phyloP scores from a whole-genome alignment of 2,329 filamentous ascomycete genomes.

The Dryadomyces quercivorus region DNA sequence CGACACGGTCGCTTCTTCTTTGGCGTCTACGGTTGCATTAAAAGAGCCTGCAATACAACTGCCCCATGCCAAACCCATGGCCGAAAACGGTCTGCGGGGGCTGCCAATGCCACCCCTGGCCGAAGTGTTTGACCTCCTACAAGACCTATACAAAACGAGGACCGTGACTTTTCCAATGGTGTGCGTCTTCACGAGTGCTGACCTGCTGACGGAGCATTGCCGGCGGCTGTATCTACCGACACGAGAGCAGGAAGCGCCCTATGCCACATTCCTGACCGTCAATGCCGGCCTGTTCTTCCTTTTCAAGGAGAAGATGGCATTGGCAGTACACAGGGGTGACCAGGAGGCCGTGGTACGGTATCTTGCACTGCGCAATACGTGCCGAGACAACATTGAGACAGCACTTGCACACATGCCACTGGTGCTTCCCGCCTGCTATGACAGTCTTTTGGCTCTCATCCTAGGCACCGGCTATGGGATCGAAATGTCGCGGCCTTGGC shows the following conservation, averaged over 20 bases:
- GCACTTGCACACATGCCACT: slow-evolving; percentile 30
- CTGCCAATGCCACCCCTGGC: background rate
- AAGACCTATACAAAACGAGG: background rate
- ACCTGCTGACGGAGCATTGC: background rate
- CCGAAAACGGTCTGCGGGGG: background rate
- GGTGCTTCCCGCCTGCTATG: slow-evolving; percentile 38
- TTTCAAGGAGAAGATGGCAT: slow-evolving; percentile 30
- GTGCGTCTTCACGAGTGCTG: background rate
- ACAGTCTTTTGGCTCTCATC: slow-evolving; percentile 44
- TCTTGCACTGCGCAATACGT: slow-evolving; percentile 20
- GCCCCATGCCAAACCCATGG: background rate
- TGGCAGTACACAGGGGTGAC: slow-evolving; percentile 16
- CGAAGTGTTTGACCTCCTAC: background rate
- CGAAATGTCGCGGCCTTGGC: slow-evolving; percentile 47
- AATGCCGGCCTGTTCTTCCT: slow-evolving; percentile 37
- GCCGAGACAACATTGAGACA: slow-evolving; percentile 9
- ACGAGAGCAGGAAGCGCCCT: background rate
- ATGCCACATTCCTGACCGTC: background rate
- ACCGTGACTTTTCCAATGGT: slow-evolving; percentile 4
- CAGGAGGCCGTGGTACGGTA: slow-evolving; percentile 19
- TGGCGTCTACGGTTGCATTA: no score
- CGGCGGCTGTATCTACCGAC: slow-evolving; percentile 1
- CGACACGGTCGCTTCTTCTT: background rate
- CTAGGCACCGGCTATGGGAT: slow-evolving; percentile 47
- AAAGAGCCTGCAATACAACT: background rate